Conservation (phyloP, 345 rosid species). For the Ceriops tagal region DNA sequence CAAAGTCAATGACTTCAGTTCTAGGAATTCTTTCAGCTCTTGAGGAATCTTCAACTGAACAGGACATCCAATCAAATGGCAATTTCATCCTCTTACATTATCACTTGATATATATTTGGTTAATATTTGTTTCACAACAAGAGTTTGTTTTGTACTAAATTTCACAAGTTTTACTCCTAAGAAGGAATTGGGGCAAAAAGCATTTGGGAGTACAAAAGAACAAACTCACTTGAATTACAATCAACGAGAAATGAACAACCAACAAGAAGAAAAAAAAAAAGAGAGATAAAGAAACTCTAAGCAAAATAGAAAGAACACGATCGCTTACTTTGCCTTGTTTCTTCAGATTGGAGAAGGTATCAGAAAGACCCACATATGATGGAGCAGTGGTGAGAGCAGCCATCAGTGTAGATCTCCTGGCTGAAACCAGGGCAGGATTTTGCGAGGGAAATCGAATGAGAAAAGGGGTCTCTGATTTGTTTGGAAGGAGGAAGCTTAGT, state of each 20-base stretch:
- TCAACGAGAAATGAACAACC: too few species aligned
- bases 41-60: neutral
- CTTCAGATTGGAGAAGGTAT: constrained; percentile 59
- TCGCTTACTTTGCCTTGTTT: constrained; percentile 58
- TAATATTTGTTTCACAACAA: too few species aligned
- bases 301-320: neutral
- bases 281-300: neutral
- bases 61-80: too few species aligned
- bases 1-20: neutral
- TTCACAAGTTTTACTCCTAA: too few species aligned
- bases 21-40: neutral
- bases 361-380: constrained; percentile 46
- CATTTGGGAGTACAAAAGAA: too few species aligned
- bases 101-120: neutral
- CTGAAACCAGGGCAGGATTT: constrained; percentile 28
- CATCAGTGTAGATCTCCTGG: constrained; percentile 45
- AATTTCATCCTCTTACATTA: neutral
- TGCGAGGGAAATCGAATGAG: constrained; percentile 13
- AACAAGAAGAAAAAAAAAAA: neutral
- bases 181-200: too few species aligned
- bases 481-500: constrained; percentile 18
- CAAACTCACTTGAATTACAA: too few species aligned
- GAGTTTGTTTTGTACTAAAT: too few species aligned
- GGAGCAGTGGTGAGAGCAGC: constrained; percentile 41
- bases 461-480: constrained; percentile 31